Percentiles rank a stretch among this genome's conserved stretches.
Evolutionary conservation across 2,329 filamentous ascomycete genomes (phyloP).

Genomic region (Myriosclerotinia duriaeana): DNA sequence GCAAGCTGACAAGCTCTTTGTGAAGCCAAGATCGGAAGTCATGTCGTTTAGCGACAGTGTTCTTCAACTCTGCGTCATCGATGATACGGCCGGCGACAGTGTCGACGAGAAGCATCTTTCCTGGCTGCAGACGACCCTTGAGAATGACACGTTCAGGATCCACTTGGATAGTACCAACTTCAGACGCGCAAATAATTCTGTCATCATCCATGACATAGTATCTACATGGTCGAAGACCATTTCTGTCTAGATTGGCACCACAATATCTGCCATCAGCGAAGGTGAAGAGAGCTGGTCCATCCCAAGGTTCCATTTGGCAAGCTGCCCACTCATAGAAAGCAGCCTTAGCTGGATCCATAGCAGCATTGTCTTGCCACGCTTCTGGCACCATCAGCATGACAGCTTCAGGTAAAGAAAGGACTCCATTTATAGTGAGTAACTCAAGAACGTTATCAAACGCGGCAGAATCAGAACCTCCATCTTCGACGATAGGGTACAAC

Average conservation of each 20-base stretch:
- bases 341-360: conserved; percentile 92
- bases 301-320: conserved; percentile 99
- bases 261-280: conserved; percentile 97
- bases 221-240: conserved; percentile 90
- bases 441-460: conserved; percentile 97
- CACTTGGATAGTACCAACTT: conserved; percentile 89
- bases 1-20: conserved; percentile 78
- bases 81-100: conserved; percentile 89
- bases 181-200: conserved; percentile 93
- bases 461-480: conserved; percentile 93
- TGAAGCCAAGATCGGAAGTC: conserved; percentile 90
- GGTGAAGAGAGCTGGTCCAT: conserved; percentile 93
- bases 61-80: conserved; percentile 88
- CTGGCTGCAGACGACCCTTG: conserved; percentile 90
- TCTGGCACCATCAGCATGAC: conserved; percentile 99
- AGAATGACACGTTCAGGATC: conserved; percentile 88
- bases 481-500: conserved; percentile 92
- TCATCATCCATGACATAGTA: conserved; percentile 98
- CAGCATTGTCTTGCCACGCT: conserved; percentile 90
- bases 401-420: conserved; percentile 89
- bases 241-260: conserved; percentile 93
- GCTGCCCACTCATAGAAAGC: conserved; percentile 99
- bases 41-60: conserved; percentile 78
- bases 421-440: conserved; percentile 90
- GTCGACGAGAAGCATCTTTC: conserved; percentile 94